Conservation (phyloP, 345 rosid species). For the Melaleuca alternifolia region DNA sequence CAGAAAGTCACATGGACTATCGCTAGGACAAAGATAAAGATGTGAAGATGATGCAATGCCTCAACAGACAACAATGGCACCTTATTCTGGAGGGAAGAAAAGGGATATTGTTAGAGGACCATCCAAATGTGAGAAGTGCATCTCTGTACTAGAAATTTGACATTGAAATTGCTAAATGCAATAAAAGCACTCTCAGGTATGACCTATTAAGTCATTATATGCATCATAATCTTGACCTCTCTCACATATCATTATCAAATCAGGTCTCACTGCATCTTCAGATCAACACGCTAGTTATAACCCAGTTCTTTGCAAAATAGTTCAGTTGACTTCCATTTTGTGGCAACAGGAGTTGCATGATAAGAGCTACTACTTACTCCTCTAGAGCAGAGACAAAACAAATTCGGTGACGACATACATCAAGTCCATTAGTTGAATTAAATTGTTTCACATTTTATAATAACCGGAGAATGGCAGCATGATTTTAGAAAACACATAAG, state of each 20-base stretch:
- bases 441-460: background rate
- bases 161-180: background rate
- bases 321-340: background rate
- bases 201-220: background rate
- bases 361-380: background rate
- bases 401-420: background rate
- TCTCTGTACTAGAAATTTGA: background rate
- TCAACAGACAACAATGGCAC: constrained; percentile 50
- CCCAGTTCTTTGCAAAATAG: background rate
- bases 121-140: background rate
- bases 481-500: background rate
- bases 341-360: background rate
- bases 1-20: constrained; percentile 67
- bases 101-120: background rate
- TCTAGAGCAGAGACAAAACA: background rate
- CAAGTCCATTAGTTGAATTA: background rate
- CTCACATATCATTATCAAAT: background rate
- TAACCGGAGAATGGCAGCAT: background rate
- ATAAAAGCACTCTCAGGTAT: background rate
- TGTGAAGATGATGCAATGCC: constrained; percentile 83
- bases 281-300: background rate
- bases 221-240: background rate
- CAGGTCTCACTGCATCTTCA: background rate
- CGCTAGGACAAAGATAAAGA: constrained; percentile 84
- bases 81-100: constrained; percentile 41